phyloP scores from a whole-genome alignment of 768 basidiomycete species.

The Boletus bicolor region DNA sequence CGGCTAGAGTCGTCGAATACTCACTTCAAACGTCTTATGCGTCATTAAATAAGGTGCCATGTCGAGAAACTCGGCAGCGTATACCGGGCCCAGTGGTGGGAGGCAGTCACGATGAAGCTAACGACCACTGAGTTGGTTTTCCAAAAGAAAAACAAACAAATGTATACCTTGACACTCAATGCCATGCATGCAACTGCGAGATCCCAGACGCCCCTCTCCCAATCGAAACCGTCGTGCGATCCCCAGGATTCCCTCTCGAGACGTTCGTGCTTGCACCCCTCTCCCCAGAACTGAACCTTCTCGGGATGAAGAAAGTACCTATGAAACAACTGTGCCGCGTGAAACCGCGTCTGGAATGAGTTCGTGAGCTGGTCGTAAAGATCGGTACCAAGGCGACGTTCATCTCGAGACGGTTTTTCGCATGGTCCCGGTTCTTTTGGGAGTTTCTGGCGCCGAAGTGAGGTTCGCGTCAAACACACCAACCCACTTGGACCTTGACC shows the following conservation, averaged over 20 bases:
- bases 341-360: conserved; percentile 60
- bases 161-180: conserved; percentile 55
- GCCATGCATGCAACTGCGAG: conserved; percentile 56
- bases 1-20: not conserved
- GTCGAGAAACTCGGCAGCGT: conserved; percentile 46
- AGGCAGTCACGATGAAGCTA: conserved; percentile 67
- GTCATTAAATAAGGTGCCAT: conserved; percentile 47
- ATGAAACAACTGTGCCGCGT: conserved; percentile 58
- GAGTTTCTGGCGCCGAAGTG: conserved; percentile 1
- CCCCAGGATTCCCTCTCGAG: not conserved
- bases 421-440: not conserved
- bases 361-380: conserved; percentile 52
- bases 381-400: conserved; percentile 5
- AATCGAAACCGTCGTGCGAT: not conserved
- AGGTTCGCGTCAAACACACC: not conserved
- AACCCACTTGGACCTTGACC: not conserved
- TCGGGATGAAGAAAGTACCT: conserved; percentile 48
- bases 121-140: not conserved
- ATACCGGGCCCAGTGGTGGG: conserved; percentile 51
- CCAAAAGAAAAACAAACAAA: not conserved
- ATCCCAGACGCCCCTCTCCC: conserved; percentile 50
- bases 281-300: conserved; percentile 14
- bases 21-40: conserved; percentile 54
- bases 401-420: not conserved
- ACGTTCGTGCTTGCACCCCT: not conserved